These are phyloP conservation scores for Mucuna pruriens DNA, from an alignment of 306 rosid genomes.

Conservation along the genomic window DNA sequence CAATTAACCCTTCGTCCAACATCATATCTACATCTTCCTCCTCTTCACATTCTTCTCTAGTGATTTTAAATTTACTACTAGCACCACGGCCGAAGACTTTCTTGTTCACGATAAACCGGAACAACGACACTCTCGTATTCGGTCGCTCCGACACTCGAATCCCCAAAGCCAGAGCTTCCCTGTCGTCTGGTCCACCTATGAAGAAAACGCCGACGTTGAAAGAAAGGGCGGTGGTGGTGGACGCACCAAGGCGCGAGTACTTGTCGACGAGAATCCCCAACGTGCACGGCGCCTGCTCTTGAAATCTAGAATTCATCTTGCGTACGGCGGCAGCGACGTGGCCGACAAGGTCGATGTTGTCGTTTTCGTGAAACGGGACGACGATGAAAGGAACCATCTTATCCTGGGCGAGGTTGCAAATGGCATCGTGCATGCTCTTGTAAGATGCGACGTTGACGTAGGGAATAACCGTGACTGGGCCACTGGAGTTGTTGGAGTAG, in stretches of 20 bases:
- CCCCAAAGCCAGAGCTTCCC: slow-evolving; percentile 59
- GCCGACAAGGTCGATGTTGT: background rate
- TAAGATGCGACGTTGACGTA: slow-evolving; percentile 58
- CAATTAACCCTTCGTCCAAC: slow-evolving; percentile 50
- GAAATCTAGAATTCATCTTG: slow-evolving; percentile 45
- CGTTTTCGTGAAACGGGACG: slow-evolving; percentile 58
- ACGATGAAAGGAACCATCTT: slow-evolving; percentile 48
- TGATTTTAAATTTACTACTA: background rate
- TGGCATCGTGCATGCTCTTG: slow-evolving; percentile 55
- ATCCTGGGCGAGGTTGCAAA: slow-evolving; percentile 49
- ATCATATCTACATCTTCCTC: slow-evolving; percentile 5
- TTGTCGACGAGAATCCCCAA: slow-evolving; percentile 71
- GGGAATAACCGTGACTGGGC: slow-evolving; percentile 41
- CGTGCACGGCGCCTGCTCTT: slow-evolving; percentile 48
- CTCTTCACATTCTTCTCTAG: background rate
- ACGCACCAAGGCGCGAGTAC: background rate
- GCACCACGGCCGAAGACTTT: background rate
- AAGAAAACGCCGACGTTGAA: slow-evolving; percentile 53
- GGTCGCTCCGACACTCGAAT: slow-evolving; percentile 45
- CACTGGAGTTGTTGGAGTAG: slow-evolving; percentile 49
- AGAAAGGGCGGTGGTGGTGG: background rate
- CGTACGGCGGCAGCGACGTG: slow-evolving; percentile 11
- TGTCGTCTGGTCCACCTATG: slow-evolving; percentile 63
- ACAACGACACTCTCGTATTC: slow-evolving; percentile 30
- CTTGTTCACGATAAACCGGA: slow-evolving; percentile 21